Conservation (phyloP, 768 basidiomycete species). For the Boletus fagicola region DNA sequence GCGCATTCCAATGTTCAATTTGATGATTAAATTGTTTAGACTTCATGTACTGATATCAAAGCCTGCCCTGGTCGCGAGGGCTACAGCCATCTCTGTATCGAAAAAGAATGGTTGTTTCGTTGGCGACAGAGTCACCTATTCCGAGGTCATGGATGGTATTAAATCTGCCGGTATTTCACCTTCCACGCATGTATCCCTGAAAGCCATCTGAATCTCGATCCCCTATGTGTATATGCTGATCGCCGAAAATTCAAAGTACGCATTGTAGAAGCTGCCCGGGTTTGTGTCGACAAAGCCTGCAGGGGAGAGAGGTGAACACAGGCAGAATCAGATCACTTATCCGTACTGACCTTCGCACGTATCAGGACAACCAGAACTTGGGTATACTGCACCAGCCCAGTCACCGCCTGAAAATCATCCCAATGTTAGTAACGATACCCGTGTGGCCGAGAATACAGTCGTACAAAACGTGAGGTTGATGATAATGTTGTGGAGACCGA, state of each 20-base stretch:
- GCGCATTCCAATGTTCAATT: background rate
- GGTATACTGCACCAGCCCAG: constrained; percentile 53
- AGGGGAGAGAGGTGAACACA: background rate
- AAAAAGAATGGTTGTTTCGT: background rate
- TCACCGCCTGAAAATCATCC: constrained; percentile 46
- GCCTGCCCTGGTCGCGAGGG: background rate
- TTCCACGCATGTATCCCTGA: background rate
- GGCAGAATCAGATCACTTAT: background rate
- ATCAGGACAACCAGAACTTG: constrained; percentile 49
- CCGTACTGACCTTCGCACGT: constrained; percentile 48
- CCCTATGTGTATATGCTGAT: constrained; percentile 49
- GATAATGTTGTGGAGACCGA: constrained; percentile 35
- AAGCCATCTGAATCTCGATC: background rate
- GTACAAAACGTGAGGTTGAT: constrained; percentile 60
- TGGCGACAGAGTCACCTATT: background rate
- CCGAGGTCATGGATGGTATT: constrained; percentile 7
- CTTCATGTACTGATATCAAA: background rate
- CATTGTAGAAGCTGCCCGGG: constrained; percentile 61
- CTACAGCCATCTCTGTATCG: background rate
- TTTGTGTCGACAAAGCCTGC: constrained; percentile 44
- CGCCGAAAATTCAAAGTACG: constrained; percentile 70
- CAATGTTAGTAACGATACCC: background rate
- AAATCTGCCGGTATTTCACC: constrained; percentile 5
- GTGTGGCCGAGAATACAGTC: constrained; percentile 19
- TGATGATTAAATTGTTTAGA: background rate